Percentiles rank a stretch among this genome's conserved stretches.
Conservation (phyloP, 2,329 filamentous ascomycete species). For the Nemania diffusa region DNA sequence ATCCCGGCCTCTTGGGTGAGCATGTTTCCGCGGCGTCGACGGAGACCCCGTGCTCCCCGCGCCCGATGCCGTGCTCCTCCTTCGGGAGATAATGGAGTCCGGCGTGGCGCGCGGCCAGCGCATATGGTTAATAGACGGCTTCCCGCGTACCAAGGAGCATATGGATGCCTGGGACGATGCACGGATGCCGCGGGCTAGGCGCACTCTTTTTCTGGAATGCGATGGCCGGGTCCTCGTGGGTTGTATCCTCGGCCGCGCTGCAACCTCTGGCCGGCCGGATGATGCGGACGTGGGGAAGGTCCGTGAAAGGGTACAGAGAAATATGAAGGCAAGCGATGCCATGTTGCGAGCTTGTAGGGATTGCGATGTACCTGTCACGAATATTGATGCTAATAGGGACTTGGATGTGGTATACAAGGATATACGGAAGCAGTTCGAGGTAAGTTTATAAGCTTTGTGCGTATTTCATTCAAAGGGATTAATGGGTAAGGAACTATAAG, state of each 20-base stretch:
- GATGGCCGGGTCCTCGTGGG: conserved; percentile 23
- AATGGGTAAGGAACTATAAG: neutral
- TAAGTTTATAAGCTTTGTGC: conserved; percentile 8
- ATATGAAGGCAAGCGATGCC: neutral
- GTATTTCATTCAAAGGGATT: neutral
- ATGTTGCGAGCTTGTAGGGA: conserved; percentile 13
- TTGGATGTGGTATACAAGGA: conserved; percentile 31
- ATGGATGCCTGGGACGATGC: conserved; percentile 30
- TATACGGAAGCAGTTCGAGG: conserved; percentile 30
- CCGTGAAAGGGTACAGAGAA: conserved; percentile 32
- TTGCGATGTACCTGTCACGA: conserved; percentile 20
- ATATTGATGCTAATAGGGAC: conserved; percentile 32
- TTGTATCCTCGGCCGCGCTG: conserved; percentile 33
- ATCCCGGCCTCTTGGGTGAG: conserved; percentile 43
- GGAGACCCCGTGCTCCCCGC: conserved; percentile 33
- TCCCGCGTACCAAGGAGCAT: conserved; percentile 36
- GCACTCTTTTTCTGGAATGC: conserved; percentile 32
- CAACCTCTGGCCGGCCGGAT: conserved; percentile 34
- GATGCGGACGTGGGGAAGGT: conserved; percentile 29
- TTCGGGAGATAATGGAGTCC: conserved; percentile 35
- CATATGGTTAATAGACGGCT: conserved; percentile 41
- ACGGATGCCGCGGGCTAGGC: conserved; percentile 27
- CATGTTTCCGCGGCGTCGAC: conserved; percentile 31
- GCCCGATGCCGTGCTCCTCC: conserved; percentile 26
- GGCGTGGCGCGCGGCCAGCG: conserved; percentile 28